Evolutionary conservation across 2,329 filamentous ascomycete species (phyloP), one percentile per base, ranked within the genome.

Genomic region (Phoma sp.): DNA sequence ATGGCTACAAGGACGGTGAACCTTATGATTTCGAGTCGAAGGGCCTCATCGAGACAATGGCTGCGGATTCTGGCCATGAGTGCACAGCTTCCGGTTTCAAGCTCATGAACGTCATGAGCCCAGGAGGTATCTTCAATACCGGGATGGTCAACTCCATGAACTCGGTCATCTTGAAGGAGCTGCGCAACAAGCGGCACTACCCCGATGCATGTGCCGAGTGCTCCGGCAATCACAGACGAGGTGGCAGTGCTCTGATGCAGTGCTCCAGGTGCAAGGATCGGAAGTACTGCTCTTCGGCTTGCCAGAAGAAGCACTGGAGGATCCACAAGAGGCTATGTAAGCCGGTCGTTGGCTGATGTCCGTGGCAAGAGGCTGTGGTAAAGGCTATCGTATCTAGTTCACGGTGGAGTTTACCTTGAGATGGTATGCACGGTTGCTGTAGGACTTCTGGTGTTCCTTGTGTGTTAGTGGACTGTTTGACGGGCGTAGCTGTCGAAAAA

Each of bases 271-370:
- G 71, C 60, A 65, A 58, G 37, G 53, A 59, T 11, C 50, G 60
- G 40, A 61, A 39, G 51, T 74, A 73, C 61, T 74, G 71, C 47
- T 61, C 66, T 17, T 43, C 46, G 20, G 59, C 51, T 18, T 74
- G 69, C 42, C 69, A 74, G 55, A 70, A 66, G 48, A 59, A 64
- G 36, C 58, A 68, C 37, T 73, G 71, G 69, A 69, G 66, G 59
- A 37, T 57, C 9, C 72, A 74, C 61, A 72, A 72, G 61, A 69
- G 65, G 46, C 47, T 61, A 10, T 72, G 69, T 47, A 46, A 52
- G 32, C 42, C 58, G 5, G 39, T 30, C n/a, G 28, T 21, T 12
- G 25, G 17, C 26, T 40, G 7, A 12, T 23, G 21, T 28, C 18
- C 12, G 14, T 10, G 12, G 18, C 15, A 6, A 17, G 30, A 7